Conservation (phyloP, 1,139 yeast genomes). For the Kodamaea plutei region DNA sequence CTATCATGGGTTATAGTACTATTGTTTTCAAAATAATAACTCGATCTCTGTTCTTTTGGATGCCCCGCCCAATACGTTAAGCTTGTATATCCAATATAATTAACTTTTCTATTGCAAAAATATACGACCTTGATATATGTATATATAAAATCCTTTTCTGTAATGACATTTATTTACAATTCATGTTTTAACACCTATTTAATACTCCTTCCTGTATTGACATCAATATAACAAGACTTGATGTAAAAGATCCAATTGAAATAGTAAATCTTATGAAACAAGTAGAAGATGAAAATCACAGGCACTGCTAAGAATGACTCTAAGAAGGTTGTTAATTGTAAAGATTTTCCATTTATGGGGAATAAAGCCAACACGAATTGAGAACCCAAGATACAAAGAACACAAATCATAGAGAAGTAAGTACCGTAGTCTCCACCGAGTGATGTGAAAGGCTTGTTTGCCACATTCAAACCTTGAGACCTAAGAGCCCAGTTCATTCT, state of each 20-base stretch:
- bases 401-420: conserved; percentile 15
- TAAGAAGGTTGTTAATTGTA: conserved; percentile 43
- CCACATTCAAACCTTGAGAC: conserved; percentile 14
- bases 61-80: too few species aligned
- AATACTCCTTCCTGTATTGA: too few species aligned
- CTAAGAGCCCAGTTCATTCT: conserved; percentile 20
- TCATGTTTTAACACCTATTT: too few species aligned
- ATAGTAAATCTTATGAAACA: conserved; percentile 47
- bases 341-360: conserved; percentile 28
- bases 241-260: conserved; percentile 38
- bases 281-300: conserved; percentile 44
- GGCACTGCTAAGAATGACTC: conserved; percentile 53
- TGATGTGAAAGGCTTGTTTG: conserved; percentile 12
- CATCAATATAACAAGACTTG: conserved; percentile 44
- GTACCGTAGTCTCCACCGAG: conserved; percentile 16
- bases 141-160: too few species aligned
- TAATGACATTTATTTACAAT: too few species aligned
- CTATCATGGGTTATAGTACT: too few species aligned
- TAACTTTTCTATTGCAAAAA: too few species aligned
- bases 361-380: conserved; percentile 41
- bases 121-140: too few species aligned
- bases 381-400: conserved; percentile 26
- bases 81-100: too few species aligned
- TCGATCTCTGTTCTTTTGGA: too few species aligned
- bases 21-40: too few species aligned